Evolutionary conservation across 345 rosid genomes (phyloP), one percentile per base, ranked within the genome.

Genomic region (Eucalyptus dawsonii): DNA sequence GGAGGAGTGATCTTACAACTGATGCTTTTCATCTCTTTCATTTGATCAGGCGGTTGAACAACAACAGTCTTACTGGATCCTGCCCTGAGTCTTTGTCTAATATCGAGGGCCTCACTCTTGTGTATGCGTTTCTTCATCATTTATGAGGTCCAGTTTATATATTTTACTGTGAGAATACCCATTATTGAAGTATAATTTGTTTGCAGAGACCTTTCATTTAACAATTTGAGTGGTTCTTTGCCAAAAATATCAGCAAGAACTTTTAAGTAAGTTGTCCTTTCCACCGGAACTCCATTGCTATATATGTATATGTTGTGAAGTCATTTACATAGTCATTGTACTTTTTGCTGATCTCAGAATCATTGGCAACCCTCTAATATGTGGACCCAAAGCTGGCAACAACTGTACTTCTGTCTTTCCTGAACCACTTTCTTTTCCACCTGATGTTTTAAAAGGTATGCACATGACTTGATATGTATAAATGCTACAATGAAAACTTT

Each of bases 231-330:
- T 14, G 99, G 99, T 89, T 92, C 98, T 50, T 86, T 96, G 91
- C 99, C 99, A 67, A 98, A 95, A 94, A 92, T 96, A 92, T 95
- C 97, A 69, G 97, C 99, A 81, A 95, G 98, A 93, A 97, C 99
- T 50, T 97, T 98, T 94, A 98, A 95, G 99, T 98, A 93, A 95
- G 96, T 87, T 76, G 51, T 37, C 83, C 89, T 31, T 69, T 89
- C 34, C 80, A 40, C 89, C 50, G 51, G n/a, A 81, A 85, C n/a
- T 90, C 29, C n/a, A 25, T 34, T 11, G 83, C 67, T 45, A 21
- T 76, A 76, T 40, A 76, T 76, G 47, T 21, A 40, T 44, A 67
- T 65, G 56, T 76, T 40, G 14, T 76, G 83, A 76, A 76, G 83
- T 76, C 83, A 40, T 76, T 76, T 76, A 76, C 83, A 11, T 40